phyloP scores from a whole-genome alignment of 805 yeast species.

The Wickerhamiella shivajii region DNA sequence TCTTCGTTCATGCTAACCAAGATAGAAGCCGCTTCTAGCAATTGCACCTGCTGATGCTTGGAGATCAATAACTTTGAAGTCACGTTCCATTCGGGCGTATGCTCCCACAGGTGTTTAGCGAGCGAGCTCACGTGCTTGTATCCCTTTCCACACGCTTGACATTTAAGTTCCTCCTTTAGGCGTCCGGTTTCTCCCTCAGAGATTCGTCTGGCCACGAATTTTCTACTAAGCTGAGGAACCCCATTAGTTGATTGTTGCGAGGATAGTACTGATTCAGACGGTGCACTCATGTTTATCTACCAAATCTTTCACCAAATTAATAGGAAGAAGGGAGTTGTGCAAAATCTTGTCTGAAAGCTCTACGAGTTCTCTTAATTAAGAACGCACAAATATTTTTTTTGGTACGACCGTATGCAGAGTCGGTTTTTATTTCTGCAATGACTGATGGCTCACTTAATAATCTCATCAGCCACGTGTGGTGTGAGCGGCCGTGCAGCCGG shows the following conservation, averaged over 20 bases:
- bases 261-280: conserved; percentile 1
- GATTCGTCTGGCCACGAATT: conserved; percentile 68
- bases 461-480: too few species aligned
- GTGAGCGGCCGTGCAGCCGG: too few species aligned
- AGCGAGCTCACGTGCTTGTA: conserved; percentile 79
- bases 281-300: conserved; percentile 3
- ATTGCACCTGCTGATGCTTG: conserved; percentile 80
- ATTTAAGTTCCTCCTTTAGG: conserved; percentile 65
- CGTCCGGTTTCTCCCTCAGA: conserved; percentile 81
- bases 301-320: conserved; percentile 3
- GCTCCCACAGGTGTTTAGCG: conserved; percentile 86
- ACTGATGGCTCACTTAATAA: too few species aligned
- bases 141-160: conserved; percentile 87
- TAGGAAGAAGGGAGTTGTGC: too few species aligned
- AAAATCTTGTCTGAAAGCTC: too few species aligned
- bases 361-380: too few species aligned
- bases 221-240: conserved; percentile 20
- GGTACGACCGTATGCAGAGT: too few species aligned
- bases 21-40: conserved; percentile 49
- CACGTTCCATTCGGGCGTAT: conserved; percentile 86
- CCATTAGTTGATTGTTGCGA: conserved; percentile 1
- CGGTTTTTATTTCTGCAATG: too few species aligned
- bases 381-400: too few species aligned
- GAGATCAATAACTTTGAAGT: conserved; percentile 67
- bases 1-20: conserved; percentile 54